Conservation (phyloP, 2,329 filamentous ascomycete species). For the Trichoderma lentiforme region DNA sequence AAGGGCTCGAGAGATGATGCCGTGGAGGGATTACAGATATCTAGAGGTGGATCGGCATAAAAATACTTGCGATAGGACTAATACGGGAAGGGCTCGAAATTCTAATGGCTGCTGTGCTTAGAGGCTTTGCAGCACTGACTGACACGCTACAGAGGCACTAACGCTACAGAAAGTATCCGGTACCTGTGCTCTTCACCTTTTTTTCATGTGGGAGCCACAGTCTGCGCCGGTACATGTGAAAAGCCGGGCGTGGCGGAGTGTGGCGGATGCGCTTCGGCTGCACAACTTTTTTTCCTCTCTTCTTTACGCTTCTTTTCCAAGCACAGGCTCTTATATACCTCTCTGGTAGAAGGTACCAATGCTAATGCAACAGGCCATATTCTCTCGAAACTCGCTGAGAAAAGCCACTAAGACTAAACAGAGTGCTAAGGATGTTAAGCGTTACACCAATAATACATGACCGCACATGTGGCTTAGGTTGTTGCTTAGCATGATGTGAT, state of each 20-base stretch:
- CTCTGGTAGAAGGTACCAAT: background rate
- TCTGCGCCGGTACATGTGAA: background rate
- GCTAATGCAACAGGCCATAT: background rate
- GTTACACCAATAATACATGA: background rate
- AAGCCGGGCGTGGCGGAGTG: background rate
- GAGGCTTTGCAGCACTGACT: background rate
- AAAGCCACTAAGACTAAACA: conserved; percentile 8
- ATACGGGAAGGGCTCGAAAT: background rate
- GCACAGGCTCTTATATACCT: background rate
- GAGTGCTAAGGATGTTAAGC: background rate
- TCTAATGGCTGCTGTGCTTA: background rate
- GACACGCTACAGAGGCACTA: background rate
- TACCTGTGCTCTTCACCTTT: background rate
- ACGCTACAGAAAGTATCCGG: background rate
- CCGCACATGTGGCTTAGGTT: background rate
- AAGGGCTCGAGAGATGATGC: background rate
- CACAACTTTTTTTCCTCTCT: background rate
- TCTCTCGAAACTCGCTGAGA: background rate
- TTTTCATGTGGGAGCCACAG: background rate
- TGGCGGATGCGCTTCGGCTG: background rate
- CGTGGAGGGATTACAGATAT: background rate
- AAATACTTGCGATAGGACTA: background rate
- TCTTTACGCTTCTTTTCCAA: background rate
- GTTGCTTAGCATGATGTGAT: conserved; percentile 11
- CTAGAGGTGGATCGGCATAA: background rate